Evolutionary conservation across 2,329 filamentous ascomycete genomes (phyloP), one percentile per base, ranked within the genome.

Genomic region (Aspergillus bombycis): DNA sequence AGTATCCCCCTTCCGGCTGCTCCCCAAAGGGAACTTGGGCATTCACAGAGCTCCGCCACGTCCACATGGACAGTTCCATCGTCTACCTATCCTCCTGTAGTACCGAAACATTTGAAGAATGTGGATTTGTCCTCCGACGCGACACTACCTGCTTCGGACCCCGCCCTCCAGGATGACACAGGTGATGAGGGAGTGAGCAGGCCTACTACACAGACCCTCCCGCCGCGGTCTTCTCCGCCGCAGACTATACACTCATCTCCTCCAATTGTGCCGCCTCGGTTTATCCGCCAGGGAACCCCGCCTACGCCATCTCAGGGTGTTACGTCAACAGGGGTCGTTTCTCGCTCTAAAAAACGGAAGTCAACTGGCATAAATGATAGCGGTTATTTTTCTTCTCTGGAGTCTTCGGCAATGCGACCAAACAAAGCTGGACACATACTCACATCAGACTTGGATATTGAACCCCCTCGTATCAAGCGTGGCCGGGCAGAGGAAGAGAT

Each of bases 401-500:
- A 97, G 71, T 98, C 95, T 3, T 98, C 95, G 0, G 93, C 86
- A 16, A 86, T 92, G 75, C 88, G 94, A 63, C 89, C 91, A 55
- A 88, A 89, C 67, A 86, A 87, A 67, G 83, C 86, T 64, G 82
- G 81, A 19, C 83, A 87, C 62, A 83, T 92, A 21, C 84, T 93
- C 50, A 92, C 90, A 4, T 94, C 92, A 0, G 93, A 96, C 72
- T 77, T 85, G 52, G 86, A 88, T 72, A 86, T 89, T 58, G 91
- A 93, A 70, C 89, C 89, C n/a, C 90, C 90, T 57, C 87, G 88
- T 61, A 89, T 93, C 71, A 96, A 94, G 81, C 90, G 92, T 64
- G 94, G 94, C 34, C 91, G 94, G 65, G 95, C 95, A 19, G 95
- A 98, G 77, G 94, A 96, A 72, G 95, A 97, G 78, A 97, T 99